Conservation (phyloP, 1,139 yeast species). For the Blastobotrys malaysiensis region DNA sequence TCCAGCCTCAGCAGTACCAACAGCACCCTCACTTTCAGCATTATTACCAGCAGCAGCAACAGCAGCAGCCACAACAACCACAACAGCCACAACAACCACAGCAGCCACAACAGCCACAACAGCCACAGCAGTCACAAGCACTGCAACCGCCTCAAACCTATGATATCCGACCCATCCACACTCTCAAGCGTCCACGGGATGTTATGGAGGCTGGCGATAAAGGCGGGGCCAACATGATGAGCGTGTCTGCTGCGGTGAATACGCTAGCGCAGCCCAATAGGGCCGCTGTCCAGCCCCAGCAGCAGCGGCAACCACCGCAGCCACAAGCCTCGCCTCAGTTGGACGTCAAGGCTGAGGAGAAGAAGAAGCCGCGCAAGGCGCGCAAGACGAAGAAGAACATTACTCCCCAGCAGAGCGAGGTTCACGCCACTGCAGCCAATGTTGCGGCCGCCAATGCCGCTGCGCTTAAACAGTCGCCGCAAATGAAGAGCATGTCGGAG, state of each 20-base stretch:
- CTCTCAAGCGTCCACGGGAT: background rate
- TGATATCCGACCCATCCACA: background rate
- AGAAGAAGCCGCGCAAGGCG: constrained; percentile 1
- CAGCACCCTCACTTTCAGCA: constrained; percentile 8
- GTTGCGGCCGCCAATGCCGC: background rate
- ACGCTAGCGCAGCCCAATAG: background rate
- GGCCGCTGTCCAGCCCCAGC: background rate
- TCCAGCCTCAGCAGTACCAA: constrained; percentile 5
- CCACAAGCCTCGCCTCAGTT: background rate
- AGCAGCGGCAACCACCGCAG: background rate
- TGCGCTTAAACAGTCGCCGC: constrained; percentile 1
- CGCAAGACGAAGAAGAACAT: background rate
- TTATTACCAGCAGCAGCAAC: constrained; percentile 10
- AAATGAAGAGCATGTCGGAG: constrained; percentile 1
- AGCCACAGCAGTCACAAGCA: constrained; percentile 3
- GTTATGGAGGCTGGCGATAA: background rate
- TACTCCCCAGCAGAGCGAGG: background rate
- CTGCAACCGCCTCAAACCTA: constrained; percentile 1
- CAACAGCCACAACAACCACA: constrained; percentile 8
- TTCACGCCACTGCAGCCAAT: background rate
- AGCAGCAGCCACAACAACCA: constrained; percentile 10
- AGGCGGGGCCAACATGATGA: constrained; percentile 3
- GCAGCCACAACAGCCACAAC: constrained; percentile 6
- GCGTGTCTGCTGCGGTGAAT: constrained; percentile 4
- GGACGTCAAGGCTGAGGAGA: background rate